Evolutionary conservation across 1,284 basidiomycete genomes (phyloP).

Genomic region (Puccinia coronata): DNA sequence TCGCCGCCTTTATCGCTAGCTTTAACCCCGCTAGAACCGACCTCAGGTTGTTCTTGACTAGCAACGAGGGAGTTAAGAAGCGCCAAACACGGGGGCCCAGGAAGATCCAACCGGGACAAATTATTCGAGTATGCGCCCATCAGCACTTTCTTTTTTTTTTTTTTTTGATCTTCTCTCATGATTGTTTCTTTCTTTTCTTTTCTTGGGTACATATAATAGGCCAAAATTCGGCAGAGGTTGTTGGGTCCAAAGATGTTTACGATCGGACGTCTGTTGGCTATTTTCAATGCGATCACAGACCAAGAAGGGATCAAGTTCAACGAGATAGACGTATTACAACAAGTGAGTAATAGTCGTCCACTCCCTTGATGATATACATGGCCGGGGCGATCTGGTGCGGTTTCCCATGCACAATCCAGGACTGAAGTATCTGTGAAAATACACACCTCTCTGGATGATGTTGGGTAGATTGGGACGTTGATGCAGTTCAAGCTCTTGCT

Average conservation of each 20-base stretch:
- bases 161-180: background rate
- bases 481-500: slow-evolving; percentile 27
- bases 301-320: slow-evolving; percentile 53
- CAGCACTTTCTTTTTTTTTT: too few species aligned
- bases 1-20: slow-evolving; percentile 31
- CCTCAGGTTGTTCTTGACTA: slow-evolving; percentile 32
- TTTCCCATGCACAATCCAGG: background rate
- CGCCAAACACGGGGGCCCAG: background rate
- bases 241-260: slow-evolving; percentile 57
- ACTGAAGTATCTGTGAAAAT: background rate
- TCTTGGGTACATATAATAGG: slow-evolving; percentile 22
- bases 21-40: slow-evolving; percentile 44
- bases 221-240: slow-evolving; percentile 54
- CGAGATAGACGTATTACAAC: slow-evolving; percentile 47
- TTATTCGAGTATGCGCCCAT: slow-evolving; percentile 28
- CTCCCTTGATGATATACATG: background rate
- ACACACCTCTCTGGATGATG: background rate
- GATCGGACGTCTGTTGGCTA: slow-evolving; percentile 57
- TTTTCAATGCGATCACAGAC: slow-evolving; percentile 57
- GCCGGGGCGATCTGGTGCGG: too few species aligned
- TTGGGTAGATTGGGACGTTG: slow-evolving; percentile 28
- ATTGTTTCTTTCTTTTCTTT: background rate
- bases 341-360: slow-evolving; percentile 13
- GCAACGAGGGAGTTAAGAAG: slow-evolving; percentile 4
- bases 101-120: slow-evolving; percentile 42